Conservation (phyloP, 192 early-diverging fungal genomes). For the Geranomyces michiganensis region DNA sequence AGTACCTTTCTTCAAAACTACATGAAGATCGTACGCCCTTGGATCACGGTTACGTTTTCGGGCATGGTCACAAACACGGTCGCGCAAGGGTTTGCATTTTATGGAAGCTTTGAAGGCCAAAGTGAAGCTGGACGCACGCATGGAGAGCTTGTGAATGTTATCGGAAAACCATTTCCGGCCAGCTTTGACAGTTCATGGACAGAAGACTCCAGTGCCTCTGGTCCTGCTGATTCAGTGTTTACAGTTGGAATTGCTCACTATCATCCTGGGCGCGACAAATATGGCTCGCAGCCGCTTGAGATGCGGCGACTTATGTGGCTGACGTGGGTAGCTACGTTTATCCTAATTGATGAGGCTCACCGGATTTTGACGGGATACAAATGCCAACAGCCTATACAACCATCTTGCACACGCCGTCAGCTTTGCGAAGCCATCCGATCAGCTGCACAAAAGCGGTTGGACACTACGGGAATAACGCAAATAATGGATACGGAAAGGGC, state of each 20-base stretch:
- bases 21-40: constrained; percentile 12
- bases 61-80: not conserved
- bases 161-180: not conserved
- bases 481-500: too few species aligned
- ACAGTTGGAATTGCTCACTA: constrained; percentile 20
- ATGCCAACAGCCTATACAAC: too few species aligned
- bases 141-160: not conserved
- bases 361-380: too few species aligned
- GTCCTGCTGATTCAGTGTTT: not conserved
- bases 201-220: not conserved
- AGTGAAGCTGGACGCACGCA: not conserved
- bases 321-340: constrained; percentile 32
- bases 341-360: constrained; percentile 16
- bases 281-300: constrained; percentile 17
- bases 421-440: too few species aligned
- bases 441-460: too few species aligned
- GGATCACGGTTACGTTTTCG: constrained; percentile 25
- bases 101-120: not conserved
- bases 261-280: constrained; percentile 26
- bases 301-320: constrained; percentile 18
- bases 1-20: not conserved
- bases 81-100: constrained; percentile 15
- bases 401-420: too few species aligned
- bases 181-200: constrained; percentile 11
- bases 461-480: too few species aligned